Conservation (phyloP, 345 rosid species). For the Laguncularia racemosa region DNA sequence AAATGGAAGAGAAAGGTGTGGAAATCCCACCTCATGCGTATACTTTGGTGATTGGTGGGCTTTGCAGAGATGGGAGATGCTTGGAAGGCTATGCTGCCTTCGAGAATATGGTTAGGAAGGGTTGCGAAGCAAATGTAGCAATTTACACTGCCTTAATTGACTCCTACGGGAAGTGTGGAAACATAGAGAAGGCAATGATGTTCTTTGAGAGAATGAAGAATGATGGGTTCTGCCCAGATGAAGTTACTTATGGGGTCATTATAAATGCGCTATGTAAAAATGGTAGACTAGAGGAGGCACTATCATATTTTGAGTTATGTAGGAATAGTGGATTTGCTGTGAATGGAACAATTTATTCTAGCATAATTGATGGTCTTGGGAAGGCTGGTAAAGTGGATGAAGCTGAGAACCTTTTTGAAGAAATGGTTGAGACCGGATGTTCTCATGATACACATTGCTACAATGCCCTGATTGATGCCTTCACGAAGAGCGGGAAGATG, state of each 20-base stretch:
- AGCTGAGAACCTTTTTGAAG: conserved; percentile 68
- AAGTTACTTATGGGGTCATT: conserved; percentile 65
- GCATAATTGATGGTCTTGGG: conserved; percentile 84
- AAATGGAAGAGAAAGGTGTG: conserved; percentile 70
- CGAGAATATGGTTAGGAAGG: conserved; percentile 53
- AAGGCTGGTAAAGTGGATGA: conserved; percentile 72
- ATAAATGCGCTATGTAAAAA: conserved; percentile 69
- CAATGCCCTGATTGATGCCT: conserved; percentile 69
- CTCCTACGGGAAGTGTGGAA: conserved; percentile 60
- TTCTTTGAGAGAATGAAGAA: conserved; percentile 70
- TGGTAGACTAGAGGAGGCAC: conserved; percentile 70
- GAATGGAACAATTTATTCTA: conserved; percentile 64
- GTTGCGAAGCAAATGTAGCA: conserved; percentile 59
- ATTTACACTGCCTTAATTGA: conserved; percentile 77
- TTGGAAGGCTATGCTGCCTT: conserved; percentile 61
- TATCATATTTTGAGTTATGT: conserved; percentile 42
- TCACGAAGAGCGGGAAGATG: conserved; percentile 47
- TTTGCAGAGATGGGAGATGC: conserved; percentile 66
- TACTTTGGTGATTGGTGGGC: conserved; percentile 77
- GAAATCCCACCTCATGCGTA: conserved; percentile 72
- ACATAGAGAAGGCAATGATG: conserved; percentile 54
- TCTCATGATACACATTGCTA: conserved; percentile 73
- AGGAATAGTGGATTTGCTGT: conserved; percentile 39
- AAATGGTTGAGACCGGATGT: conserved; percentile 62
- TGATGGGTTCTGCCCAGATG: conserved; percentile 61